Evolutionary conservation across 345 rosid genomes (phyloP).

Genomic region (Populus davidiana): DNA sequence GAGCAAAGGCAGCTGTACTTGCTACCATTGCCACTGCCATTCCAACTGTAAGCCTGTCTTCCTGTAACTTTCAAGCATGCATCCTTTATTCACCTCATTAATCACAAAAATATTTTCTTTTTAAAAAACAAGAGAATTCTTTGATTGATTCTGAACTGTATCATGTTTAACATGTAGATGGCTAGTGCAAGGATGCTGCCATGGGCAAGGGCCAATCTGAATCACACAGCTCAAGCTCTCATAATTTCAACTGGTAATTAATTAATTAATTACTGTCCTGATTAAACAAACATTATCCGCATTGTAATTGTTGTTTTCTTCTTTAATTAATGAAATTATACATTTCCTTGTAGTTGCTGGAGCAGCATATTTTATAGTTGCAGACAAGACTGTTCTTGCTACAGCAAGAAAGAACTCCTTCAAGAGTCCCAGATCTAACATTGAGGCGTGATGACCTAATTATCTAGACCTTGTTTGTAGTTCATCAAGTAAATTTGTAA

Average conservation of each 20-base stretch:
- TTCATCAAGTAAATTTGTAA: neutral
- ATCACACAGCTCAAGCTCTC: slow-evolving; percentile 94
- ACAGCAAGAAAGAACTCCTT: slow-evolving; percentile 77
- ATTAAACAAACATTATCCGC: neutral
- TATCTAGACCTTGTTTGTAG: neutral
- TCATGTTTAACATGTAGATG: slow-evolving; percentile 35
- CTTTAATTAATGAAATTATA: neutral
- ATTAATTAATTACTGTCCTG: neutral
- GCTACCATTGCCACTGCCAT: slow-evolving; percentile 67
- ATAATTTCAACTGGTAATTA: slow-evolving; percentile 59
- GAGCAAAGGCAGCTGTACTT: slow-evolving; percentile 79
- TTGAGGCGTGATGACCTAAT: slow-evolving; percentile 19
- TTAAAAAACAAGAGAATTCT: neutral
- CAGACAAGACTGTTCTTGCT: slow-evolving; percentile 88
- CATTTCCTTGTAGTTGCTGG: slow-evolving; percentile 53
- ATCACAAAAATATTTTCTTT: neutral
- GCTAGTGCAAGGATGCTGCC: slow-evolving; percentile 72
- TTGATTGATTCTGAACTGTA: neutral
- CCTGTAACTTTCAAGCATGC: neutral
- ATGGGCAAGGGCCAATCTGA: slow-evolving; percentile 85
- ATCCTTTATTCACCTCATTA: neutral
- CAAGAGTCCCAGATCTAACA: slow-evolving; percentile 26
- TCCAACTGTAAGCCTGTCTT: slow-evolving; percentile 55
- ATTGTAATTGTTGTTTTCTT: neutral
- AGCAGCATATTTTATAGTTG: slow-evolving; percentile 88